A percentile compares a stretch with the other conserved stretches of the same genome.
phyloP scores from a whole-genome alignment of 2,329 filamentous ascomycete species.

The Colletotrichum paranaense region DNA sequence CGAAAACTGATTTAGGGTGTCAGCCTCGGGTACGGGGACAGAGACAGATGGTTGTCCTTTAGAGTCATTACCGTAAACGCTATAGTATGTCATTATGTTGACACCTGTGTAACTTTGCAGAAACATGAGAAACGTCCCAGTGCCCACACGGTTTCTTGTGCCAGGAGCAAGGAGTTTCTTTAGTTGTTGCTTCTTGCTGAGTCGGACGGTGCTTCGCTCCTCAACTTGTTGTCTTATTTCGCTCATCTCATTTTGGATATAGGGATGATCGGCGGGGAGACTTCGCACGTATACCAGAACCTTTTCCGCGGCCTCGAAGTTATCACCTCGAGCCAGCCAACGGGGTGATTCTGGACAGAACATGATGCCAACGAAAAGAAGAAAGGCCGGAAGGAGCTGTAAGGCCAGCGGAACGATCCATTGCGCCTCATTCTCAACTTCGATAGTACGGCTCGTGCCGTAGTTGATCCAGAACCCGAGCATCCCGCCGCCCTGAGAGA shows the following conservation, averaged over 20 bases:
- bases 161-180: conserved; percentile 49
- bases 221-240: conserved; percentile 70
- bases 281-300: conserved; percentile 50
- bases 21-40: too few relatives aligned
- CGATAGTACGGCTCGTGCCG: conserved; percentile 33
- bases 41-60: too few relatives aligned
- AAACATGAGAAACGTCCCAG: conserved; percentile 64
- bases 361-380: conserved; percentile 47
- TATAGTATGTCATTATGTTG: conserved; percentile 72
- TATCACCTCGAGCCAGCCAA: conserved; percentile 48
- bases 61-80: conserved; percentile 25
- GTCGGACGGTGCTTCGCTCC: conserved; percentile 48
- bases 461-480: conserved; percentile 57
- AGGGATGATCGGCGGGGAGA: conserved; percentile 30
- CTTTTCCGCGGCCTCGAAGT: conserved; percentile 50
- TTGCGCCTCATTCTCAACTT: conserved; percentile 37
- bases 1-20: conserved; percentile 43
- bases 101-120: conserved; percentile 52
- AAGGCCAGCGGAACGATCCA: conserved; percentile 57
- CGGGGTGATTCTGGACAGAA: conserved; percentile 54
- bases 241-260: conserved; percentile 57
- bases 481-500: conserved; percentile 57
- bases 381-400: conserved; percentile 52
- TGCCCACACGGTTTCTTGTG: conserved; percentile 55
- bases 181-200: conserved; percentile 43